Evolutionary conservation across 2,329 filamentous ascomycete genomes (phyloP).

Genomic region (Phoma sp.): DNA sequence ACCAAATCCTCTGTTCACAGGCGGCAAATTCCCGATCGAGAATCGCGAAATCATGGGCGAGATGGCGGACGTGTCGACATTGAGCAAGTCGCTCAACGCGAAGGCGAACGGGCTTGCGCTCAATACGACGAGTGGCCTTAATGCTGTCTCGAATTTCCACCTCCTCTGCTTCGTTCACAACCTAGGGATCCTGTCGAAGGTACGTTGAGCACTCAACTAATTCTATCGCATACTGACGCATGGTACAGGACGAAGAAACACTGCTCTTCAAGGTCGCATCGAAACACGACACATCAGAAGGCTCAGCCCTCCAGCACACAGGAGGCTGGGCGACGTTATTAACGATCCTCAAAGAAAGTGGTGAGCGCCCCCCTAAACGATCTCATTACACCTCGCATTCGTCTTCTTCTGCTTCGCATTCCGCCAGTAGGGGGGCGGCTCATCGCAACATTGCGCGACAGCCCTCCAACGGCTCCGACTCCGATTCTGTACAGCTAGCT

Average conservation of each 20-base stretch:
- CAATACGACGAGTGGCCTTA: conserved; percentile 68
- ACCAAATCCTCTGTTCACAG: conserved; percentile 77
- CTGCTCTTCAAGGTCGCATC: conserved; percentile 86
- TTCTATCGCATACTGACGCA: neutral
- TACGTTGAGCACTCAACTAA: conserved; percentile 49
- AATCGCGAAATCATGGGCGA: conserved; percentile 89
- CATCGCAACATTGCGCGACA: conserved; percentile 32
- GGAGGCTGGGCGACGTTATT: conserved; percentile 93
- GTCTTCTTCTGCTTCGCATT: conserved; percentile 36
- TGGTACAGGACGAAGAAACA: conserved; percentile 80
- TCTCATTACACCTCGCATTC: conserved; percentile 40
- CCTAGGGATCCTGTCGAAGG: conserved; percentile 84
- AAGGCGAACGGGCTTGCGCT: conserved; percentile 59
- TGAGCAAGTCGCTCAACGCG: conserved; percentile 71
- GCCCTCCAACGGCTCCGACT: conserved; percentile 52
- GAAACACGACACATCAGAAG: conserved; percentile 79
- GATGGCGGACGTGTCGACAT: conserved; percentile 77
- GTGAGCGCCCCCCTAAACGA: conserved; percentile 92
- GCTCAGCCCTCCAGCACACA: conserved; percentile 82
- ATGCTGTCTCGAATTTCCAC: conserved; percentile 90
- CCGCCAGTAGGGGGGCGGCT: conserved; percentile 49
- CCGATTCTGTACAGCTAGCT: conserved; percentile 67
- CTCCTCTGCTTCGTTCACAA: conserved; percentile 85
- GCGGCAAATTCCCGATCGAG: conserved; percentile 81
- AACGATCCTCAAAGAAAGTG: conserved; percentile 92